These are phyloP conservation scores for Vachellia collinsii DNA, from an alignment of 306 rosid genomes.

Conservation along the genomic window DNA sequence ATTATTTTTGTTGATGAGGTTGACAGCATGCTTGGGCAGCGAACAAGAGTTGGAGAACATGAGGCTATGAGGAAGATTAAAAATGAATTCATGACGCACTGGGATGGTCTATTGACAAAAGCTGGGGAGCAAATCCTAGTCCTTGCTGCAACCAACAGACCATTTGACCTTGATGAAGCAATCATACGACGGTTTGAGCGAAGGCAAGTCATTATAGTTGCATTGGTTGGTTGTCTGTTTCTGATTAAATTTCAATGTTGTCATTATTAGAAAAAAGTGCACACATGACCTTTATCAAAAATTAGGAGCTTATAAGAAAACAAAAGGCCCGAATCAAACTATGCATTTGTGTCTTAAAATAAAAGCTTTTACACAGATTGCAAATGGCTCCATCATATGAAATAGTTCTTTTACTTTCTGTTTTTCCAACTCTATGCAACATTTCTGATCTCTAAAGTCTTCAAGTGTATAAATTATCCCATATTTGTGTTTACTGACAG, in stretches of 20 bases:
- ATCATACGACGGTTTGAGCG: slow-evolving; percentile 82
- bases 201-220: slow-evolving; percentile 47
- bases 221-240: background rate
- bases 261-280: too few relatives aligned
- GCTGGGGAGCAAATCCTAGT: slow-evolving; percentile 64
- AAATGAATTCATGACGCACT: slow-evolving; percentile 82
- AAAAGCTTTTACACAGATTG: background rate
- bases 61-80: slow-evolving; percentile 80
- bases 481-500: background rate
- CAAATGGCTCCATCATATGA: slow-evolving; percentile 10
- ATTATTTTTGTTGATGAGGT: slow-evolving; percentile 84
- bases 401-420: slow-evolving; percentile 1
- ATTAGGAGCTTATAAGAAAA: too few relatives aligned
- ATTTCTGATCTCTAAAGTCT: background rate
- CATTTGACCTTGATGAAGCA: slow-evolving; percentile 91
- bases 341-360: background rate
- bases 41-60: slow-evolving; percentile 80
- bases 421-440: slow-evolving; percentile 1
- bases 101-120: slow-evolving; percentile 81
- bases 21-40: slow-evolving; percentile 86
- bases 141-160: slow-evolving; percentile 89
- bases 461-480: background rate
- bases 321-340: slow-evolving; percentile 24
- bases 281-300: too few relatives aligned
- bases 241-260: slow-evolving; percentile 25